Conservation (phyloP, 139 green algal genomes). For the Limnomonas spitsbergensis region DNA sequence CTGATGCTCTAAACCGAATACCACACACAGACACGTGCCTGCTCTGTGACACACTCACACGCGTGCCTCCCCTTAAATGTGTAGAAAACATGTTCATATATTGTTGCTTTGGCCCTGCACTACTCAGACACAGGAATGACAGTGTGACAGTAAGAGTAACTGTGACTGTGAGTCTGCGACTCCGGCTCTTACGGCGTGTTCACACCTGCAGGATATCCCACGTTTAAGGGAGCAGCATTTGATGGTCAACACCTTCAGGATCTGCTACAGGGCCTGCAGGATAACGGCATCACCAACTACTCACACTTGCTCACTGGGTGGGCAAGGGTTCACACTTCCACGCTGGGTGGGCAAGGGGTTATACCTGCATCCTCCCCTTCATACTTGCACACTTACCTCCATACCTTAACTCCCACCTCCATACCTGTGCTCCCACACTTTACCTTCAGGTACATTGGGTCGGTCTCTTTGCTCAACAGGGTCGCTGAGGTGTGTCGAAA, state of each 20-base stretch:
- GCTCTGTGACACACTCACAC: no score
- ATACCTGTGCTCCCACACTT: no score
- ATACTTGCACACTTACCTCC: no score
- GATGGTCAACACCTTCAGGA: slow-evolving; percentile 63
- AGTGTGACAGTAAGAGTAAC: background rate
- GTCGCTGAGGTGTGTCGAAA: slow-evolving; percentile 4
- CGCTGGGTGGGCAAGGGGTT: no score
- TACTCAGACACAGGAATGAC: no score
- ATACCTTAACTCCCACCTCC: no score
- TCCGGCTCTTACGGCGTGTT: background rate
- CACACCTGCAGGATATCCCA: slow-evolving; percentile 57
- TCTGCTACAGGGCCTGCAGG: slow-evolving; percentile 68
- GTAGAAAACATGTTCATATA: no score
- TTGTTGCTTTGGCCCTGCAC: no score
- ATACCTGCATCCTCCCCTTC: background rate
- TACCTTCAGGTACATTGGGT: background rate
- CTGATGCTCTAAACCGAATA: no score
- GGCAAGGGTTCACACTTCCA: background rate
- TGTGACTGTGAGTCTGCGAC: background rate
- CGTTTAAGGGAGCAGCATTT: slow-evolving; percentile 64
- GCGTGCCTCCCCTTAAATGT: no score
- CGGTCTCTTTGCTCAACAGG: background rate
- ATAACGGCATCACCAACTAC: slow-evolving; percentile 71
- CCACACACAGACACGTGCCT: no score
- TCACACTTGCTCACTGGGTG: slow-evolving; percentile 89